Conservation (phyloP, 2,329 filamentous ascomycete species). For the Cladosporium sp. region DNA sequence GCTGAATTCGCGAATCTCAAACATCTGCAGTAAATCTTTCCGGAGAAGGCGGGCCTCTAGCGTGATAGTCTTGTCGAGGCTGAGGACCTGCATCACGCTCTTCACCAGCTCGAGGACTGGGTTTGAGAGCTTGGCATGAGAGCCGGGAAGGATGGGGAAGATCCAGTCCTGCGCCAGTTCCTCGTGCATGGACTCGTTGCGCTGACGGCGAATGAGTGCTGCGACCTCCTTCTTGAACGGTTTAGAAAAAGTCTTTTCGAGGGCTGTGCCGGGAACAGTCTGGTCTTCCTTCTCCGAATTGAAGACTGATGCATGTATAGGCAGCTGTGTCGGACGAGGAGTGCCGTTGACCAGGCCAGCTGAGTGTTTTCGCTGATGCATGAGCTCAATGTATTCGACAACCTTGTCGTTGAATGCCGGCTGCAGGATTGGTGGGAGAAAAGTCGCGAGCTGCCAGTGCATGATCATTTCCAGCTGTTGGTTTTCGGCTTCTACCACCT, state of each 20-base stretch:
- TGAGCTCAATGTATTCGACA: constrained; percentile 87
- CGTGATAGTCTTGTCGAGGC: constrained; percentile 81
- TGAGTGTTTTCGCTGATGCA: constrained; percentile 79
- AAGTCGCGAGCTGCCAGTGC: constrained; percentile 96
- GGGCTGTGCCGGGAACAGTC: constrained; percentile 53
- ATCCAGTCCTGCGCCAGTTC: constrained; percentile 81
- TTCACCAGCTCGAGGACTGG: constrained; percentile 89
- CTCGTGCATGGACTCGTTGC: constrained; percentile 81
- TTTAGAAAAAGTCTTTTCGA: constrained; percentile 79
- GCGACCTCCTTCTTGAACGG: constrained; percentile 85
- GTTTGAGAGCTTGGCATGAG: constrained; percentile 58
- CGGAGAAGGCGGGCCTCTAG: constrained; percentile 82
- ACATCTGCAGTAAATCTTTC: constrained; percentile 80
- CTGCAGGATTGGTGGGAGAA: constrained; percentile 74
- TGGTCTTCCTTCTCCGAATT: constrained; percentile 54
- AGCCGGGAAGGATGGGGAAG: constrained; percentile 75
- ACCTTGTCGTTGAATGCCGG: constrained; percentile 86
- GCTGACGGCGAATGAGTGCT: constrained; percentile 74
- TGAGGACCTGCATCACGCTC: constrained; percentile 83
- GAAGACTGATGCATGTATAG: constrained; percentile 48
- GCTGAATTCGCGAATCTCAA: constrained; percentile 92
- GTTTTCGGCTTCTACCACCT: constrained; percentile 68
- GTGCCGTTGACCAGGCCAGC: constrained; percentile 38
- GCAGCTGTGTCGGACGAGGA: constrained; percentile 55
- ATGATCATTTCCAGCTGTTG: constrained; percentile 86